These are phyloP conservation scores for Croton setiger DNA, from an alignment of 441 rosid genomes.

Conservation along the genomic window DNA sequence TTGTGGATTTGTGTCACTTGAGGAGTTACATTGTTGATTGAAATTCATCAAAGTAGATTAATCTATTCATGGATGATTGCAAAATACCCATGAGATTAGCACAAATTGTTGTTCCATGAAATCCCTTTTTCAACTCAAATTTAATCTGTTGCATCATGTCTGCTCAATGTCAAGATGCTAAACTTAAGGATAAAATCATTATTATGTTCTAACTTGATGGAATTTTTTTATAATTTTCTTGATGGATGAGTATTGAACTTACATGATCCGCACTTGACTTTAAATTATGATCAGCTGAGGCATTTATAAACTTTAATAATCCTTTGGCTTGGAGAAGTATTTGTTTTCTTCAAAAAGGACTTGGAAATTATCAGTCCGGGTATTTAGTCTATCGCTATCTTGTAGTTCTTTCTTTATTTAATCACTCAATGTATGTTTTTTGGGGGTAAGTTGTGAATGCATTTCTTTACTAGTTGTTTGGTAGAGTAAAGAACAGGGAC, in stretches of 20 bases:
- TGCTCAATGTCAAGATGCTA: too few species aligned
- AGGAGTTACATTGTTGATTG: background rate
- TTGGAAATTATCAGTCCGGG: background rate
- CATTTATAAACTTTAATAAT: background rate
- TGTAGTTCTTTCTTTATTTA: background rate
- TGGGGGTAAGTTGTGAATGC: background rate
- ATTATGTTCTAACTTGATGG: too few species aligned
- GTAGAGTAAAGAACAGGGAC: too few species aligned
- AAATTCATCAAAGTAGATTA: background rate
- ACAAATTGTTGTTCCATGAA: background rate
- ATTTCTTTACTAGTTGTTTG: background rate
- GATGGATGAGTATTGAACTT: background rate
- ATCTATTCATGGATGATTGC: background rate
- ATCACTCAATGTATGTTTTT: background rate
- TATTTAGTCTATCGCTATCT: background rate
- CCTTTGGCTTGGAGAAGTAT: background rate
- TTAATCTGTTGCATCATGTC: background rate
- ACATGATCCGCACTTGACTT: background rate
- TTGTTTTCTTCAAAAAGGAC: background rate
- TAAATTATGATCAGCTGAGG: background rate
- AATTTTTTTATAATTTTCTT: too few species aligned
- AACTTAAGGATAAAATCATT: too few species aligned
- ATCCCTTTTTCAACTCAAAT: background rate
- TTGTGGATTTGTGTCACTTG: background rate
- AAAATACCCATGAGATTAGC: background rate